phyloP scores from a whole-genome alignment of 2,329 filamentous ascomycete species.

The Trichothecium sympodiale region DNA sequence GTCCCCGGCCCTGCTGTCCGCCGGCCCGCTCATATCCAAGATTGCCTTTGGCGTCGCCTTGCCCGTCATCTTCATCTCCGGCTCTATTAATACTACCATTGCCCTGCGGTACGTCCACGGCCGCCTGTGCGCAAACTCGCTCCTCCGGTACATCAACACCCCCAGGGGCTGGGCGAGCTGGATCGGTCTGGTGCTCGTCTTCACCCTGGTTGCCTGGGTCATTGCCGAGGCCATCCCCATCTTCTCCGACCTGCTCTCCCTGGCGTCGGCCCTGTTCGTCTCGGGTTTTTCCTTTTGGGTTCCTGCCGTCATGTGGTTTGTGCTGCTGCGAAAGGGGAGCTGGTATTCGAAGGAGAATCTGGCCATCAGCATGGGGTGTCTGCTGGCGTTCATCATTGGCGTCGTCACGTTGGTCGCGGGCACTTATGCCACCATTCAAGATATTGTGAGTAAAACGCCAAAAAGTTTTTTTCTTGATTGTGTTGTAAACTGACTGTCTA shows the following conservation, averaged over 20 bases:
- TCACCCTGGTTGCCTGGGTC: slow-evolving; percentile 57
- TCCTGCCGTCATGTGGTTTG: slow-evolving; percentile 31
- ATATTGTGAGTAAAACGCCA: slow-evolving; percentile 19
- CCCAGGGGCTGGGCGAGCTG: slow-evolving; percentile 40
- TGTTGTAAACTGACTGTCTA: too few relatives aligned
- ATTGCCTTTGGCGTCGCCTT: slow-evolving; percentile 60
- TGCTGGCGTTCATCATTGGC: slow-evolving; percentile 17
- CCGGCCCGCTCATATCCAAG: slow-evolving; percentile 47
- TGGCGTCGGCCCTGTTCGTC: slow-evolving; percentile 38
- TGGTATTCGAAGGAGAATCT: slow-evolving; percentile 19
- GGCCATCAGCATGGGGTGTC: slow-evolving; percentile 13
- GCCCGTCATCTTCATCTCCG: slow-evolving; percentile 64
- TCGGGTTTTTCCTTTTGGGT: slow-evolving; percentile 32
- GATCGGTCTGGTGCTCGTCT: slow-evolving; percentile 42
- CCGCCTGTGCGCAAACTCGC: slow-evolving; percentile 28
- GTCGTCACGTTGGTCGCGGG: slow-evolving; percentile 20
- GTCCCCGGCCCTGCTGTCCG: slow-evolving; percentile 58
- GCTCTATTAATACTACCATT: slow-evolving; percentile 52
- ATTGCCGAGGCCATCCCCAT: slow-evolving; percentile 64
- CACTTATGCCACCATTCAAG: slow-evolving; percentile 20
- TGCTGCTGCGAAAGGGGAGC: slow-evolving; percentile 21
- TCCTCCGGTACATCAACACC: slow-evolving; percentile 36
- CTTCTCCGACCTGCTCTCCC: slow-evolving; percentile 56
- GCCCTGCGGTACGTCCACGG: slow-evolving; percentile 34
- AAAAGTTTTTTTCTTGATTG: too few relatives aligned